Evolutionary conservation across 768 basidiomycete genomes (phyloP).

Genomic region (Russula ochroleuca): DNA sequence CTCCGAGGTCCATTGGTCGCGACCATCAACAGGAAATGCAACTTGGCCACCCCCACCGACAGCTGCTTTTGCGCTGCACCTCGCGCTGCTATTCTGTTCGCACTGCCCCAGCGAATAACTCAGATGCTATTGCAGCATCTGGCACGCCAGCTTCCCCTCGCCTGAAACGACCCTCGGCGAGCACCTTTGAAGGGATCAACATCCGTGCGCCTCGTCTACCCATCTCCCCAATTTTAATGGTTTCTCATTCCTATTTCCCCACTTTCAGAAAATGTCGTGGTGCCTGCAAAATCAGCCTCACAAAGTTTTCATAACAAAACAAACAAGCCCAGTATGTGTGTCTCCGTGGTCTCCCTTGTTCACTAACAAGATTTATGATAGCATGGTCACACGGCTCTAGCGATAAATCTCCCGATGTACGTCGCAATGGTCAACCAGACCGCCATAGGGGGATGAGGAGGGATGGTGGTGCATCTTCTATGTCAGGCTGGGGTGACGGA

Average conservation of each 20-base stretch:
- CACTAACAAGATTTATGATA: neutral
- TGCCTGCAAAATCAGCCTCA: neutral
- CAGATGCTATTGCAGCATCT: neutral
- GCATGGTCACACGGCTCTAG: neutral
- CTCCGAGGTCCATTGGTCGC: neutral
- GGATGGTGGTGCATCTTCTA: neutral
- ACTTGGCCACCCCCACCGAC: conserved; percentile 16
- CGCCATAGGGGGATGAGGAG: neutral
- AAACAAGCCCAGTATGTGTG: neutral
- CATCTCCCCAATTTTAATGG: neutral
- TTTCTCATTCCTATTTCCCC: neutral
- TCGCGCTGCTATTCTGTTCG: conserved; percentile 11
- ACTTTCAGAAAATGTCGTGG: conserved; percentile 14
- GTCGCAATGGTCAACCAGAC: neutral
- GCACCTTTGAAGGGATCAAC: conserved; percentile 21
- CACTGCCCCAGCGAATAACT: neutral
- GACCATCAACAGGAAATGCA: neutral
- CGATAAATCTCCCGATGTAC: neutral
- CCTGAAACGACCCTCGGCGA: conserved; percentile 15
- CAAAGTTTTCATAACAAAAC: neutral
- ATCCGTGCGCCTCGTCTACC: conserved; percentile 14
- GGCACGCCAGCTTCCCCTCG: neutral
- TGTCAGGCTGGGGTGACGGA: conserved; percentile 10
- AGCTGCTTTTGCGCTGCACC: conserved; percentile 8
- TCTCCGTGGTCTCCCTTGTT: neutral